A percentile compares a stretch with the other conserved stretches of the same genome.
phyloP scores from a whole-genome alignment of 1,284 basidiomycete genomes.

The Ustilago tritici region DNA sequence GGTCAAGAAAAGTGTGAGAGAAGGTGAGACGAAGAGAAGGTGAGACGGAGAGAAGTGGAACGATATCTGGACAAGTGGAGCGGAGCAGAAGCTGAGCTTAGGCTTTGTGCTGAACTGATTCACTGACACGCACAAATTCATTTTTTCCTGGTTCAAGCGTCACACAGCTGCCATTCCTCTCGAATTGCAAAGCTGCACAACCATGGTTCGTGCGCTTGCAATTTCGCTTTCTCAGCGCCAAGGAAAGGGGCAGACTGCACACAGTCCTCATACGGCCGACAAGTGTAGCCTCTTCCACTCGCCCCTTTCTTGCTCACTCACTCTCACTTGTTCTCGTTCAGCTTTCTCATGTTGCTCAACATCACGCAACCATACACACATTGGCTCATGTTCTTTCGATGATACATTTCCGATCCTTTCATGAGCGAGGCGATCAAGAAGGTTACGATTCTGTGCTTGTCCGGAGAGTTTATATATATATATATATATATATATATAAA shows the following conservation, averaged over 20 bases:
- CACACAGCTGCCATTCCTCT: neutral
- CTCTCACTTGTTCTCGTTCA: too few relatives aligned
- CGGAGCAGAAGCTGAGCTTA: neutral
- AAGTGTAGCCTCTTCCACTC: neutral
- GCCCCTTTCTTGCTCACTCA: neutral
- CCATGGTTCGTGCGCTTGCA: constrained; percentile 3
- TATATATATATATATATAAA: too few relatives aligned
- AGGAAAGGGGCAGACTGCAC: neutral
- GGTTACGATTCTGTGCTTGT: neutral
- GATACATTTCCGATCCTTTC: neutral
- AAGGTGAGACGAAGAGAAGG: neutral
- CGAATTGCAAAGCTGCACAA: neutral
- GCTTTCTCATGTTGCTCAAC: neutral
- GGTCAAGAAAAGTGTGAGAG: too few relatives aligned
- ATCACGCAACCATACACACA: neutral
- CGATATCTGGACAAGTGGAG: too few relatives aligned
- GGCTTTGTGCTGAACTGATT: constrained; percentile 11
- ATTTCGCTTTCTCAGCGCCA: constrained; percentile 6
- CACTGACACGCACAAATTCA: neutral
- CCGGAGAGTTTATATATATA: neutral
- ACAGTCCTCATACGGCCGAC: constrained; percentile 16
- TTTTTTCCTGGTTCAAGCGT: neutral
- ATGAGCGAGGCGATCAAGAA: neutral
- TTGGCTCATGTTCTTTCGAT: neutral
- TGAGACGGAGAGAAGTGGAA: too few relatives aligned